phyloP scores from a whole-genome alignment of 371 early-diverging fungal genomes.

The Haplosporangium sp. region DNA sequence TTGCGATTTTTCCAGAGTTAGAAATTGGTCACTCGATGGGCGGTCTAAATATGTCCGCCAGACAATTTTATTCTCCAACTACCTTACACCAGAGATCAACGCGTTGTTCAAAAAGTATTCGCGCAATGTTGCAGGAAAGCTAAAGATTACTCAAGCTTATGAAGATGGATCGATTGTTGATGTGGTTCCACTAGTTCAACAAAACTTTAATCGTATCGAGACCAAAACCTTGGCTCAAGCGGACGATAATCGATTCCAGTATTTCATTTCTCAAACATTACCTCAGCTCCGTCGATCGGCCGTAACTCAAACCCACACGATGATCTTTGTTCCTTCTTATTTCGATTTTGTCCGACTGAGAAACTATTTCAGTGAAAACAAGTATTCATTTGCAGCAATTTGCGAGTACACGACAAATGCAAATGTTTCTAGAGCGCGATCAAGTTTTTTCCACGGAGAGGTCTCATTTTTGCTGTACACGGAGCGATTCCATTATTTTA shows the following conservation, averaged over 20 bases:
- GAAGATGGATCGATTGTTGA: slow-evolving; percentile 79
- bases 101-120: slow-evolving; percentile 82
- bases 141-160: slow-evolving; percentile 73
- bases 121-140: slow-evolving; percentile 81
- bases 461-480: slow-evolving; percentile 84
- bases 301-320: slow-evolving; percentile 74
- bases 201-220: slow-evolving; percentile 81
- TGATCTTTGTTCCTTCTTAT: slow-evolving; percentile 95
- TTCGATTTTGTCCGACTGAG: slow-evolving; percentile 96
- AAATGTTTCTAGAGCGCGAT: slow-evolving; percentile 83
- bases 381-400: slow-evolving; percentile 78
- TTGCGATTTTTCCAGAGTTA: slow-evolving; percentile 95
- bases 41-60: slow-evolving; percentile 89
- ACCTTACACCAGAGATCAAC: slow-evolving; percentile 90
- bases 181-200: slow-evolving; percentile 84
- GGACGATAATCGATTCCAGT: slow-evolving; percentile 87
- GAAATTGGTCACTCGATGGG: slow-evolving; percentile 88
- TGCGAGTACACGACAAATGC: slow-evolving; percentile 80
- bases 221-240: slow-evolving; percentile 66
- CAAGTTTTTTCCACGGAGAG: slow-evolving; percentile 86
- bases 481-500: slow-evolving; percentile 96
- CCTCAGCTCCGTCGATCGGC: slow-evolving; percentile 71
- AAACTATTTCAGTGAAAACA: slow-evolving; percentile 85
- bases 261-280: slow-evolving; percentile 75
- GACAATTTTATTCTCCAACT: slow-evolving; percentile 84